Evolutionary conservation across 768 basidiomycete species (phyloP).

Genomic region (Phaffia tasmanica): DNA sequence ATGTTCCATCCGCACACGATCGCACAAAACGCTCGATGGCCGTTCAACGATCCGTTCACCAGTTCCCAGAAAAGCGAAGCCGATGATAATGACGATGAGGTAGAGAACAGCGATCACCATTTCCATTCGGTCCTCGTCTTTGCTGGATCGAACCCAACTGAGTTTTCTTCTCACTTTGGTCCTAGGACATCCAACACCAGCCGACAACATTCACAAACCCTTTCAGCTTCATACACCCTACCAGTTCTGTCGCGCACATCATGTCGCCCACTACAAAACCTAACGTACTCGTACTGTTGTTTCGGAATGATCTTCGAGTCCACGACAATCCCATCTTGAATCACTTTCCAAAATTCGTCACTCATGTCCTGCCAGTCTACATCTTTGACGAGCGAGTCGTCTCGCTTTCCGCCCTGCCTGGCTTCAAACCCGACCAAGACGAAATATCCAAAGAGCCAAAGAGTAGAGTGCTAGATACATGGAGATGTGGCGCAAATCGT

Average conservation of each 20-base stretch:
- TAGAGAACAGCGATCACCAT: too few species aligned
- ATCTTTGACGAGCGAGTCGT: constrained; percentile 41
- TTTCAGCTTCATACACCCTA: too few species aligned
- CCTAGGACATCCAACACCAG: too few species aligned
- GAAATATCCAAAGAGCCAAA: constrained; percentile 1
- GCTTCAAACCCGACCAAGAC: constrained; percentile 25
- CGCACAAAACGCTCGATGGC: too few species aligned
- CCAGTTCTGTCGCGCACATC: background rate
- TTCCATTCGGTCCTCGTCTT: too few species aligned
- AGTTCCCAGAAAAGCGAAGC: too few species aligned
- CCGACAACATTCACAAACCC: too few species aligned
- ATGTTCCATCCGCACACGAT: too few species aligned
- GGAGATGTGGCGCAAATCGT: constrained; percentile 20
- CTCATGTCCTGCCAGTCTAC: constrained; percentile 41
- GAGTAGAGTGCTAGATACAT: constrained; percentile 5
- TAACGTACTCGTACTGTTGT: constrained; percentile 20
- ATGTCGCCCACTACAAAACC: constrained; percentile 16
- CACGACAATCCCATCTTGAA: constrained; percentile 33
- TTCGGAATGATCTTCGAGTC: constrained; percentile 19
- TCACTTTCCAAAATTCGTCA: constrained; percentile 31
- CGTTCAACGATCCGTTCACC: too few species aligned
- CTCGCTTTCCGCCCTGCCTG: constrained; percentile 37
- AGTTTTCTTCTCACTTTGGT: too few species aligned
- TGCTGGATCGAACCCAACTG: too few species aligned
- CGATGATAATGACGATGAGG: too few species aligned